Percentiles rank a stretch among this genome's conserved stretches.
These are phyloP conservation scores for Heliocybe sulcata DNA, from an alignment of 1,284 basidiomycete genomes.

Conservation along the genomic window DNA sequence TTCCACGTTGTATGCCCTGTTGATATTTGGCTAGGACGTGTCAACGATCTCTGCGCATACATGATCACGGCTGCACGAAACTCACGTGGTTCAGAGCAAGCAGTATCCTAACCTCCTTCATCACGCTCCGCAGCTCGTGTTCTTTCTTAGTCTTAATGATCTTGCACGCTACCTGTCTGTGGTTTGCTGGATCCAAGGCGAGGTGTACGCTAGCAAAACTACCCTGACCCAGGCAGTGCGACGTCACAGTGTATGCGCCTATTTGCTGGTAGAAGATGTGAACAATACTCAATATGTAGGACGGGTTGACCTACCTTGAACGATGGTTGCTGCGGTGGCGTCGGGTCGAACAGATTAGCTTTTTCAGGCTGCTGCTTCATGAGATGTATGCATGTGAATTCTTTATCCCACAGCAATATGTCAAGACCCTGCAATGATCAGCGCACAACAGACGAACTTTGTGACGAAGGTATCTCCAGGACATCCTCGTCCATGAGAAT, in stretches of 20 bases:
- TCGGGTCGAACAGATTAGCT: constrained; percentile 50
- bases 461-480: constrained; percentile 57
- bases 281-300: constrained; percentile 3
- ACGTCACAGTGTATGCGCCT: constrained; percentile 60
- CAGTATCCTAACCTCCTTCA: constrained; percentile 72
- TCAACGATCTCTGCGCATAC: neutral
- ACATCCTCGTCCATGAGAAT: constrained; percentile 72
- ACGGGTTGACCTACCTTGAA: constrained; percentile 37
- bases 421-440: constrained; percentile 1
- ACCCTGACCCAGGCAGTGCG: constrained; percentile 70
- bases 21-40: constrained; percentile 66
- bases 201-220: constrained; percentile 80
- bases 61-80: constrained; percentile 1
- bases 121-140: constrained; percentile 50
- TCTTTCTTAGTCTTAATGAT: constrained; percentile 58
- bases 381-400: constrained; percentile 57
- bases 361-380: constrained; percentile 46
- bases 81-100: constrained; percentile 64
- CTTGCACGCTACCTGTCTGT: constrained; percentile 79
- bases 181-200: constrained; percentile 53
- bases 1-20: constrained; percentile 65
- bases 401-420: constrained; percentile 26
- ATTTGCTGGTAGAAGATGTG: constrained; percentile 29
- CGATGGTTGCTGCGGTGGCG: constrained; percentile 42
- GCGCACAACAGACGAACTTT: constrained; percentile 30